Conservation (phyloP, 495 filamentous ascomycete genomes). For the Choiromyces venosus region DNA sequence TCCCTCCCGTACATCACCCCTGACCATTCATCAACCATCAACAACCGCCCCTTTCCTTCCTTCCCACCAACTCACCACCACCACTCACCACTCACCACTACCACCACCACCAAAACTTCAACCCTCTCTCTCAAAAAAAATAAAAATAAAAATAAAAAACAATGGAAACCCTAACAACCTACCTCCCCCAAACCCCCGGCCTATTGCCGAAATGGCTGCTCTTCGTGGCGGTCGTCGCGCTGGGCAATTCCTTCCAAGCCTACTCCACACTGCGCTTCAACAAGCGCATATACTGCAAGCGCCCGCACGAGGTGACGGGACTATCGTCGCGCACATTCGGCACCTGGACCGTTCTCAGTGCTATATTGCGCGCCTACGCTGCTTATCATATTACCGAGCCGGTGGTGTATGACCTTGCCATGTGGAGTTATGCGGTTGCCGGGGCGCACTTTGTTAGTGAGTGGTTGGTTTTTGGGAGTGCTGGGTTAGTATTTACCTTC, state of each 20-base stretch:
- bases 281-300: conserved; percentile 60
- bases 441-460: conserved; percentile 75
- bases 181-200: conserved; percentile 55
- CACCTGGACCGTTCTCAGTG: conserved; percentile 77
- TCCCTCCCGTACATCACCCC: background rate
- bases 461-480: conserved; percentile 67
- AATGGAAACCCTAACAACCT: conserved; percentile 35
- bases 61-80: background rate
- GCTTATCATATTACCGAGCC: conserved; percentile 74
- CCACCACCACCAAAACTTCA: background rate
- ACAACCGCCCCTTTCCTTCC: background rate
- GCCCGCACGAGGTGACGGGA: conserved; percentile 51
- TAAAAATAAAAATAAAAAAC: conserved; percentile 16
- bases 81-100: conserved; percentile 12
- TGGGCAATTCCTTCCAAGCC: conserved; percentile 75
- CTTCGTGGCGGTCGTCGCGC: conserved; percentile 66
- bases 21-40: background rate
- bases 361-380: conserved; percentile 73
- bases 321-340: conserved; percentile 81
- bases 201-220: conserved; percentile 63
- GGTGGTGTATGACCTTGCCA: conserved; percentile 66
- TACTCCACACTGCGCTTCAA: conserved; percentile 69
- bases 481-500: conserved; percentile 42
- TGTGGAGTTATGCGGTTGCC: conserved; percentile 76
- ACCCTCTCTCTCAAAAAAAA: background rate